Evolutionary conservation across 139 green algal genomes (phyloP).

Genomic region (Chlorella sp.): DNA sequence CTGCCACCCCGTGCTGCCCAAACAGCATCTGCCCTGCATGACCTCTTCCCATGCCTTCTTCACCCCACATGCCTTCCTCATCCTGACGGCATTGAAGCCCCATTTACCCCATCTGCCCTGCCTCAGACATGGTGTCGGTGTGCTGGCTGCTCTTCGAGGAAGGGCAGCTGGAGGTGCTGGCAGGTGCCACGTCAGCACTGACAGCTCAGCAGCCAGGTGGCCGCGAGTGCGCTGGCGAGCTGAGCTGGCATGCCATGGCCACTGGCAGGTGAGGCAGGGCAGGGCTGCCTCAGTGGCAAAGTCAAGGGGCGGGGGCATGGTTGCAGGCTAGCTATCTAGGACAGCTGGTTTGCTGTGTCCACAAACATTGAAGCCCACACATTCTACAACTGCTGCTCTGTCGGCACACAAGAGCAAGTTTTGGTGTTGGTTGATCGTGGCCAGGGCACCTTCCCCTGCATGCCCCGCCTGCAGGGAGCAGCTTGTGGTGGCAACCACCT

Average conservation of each 20-base stretch:
- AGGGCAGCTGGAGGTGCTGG: not conserved
- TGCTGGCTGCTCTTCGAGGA: slow-evolving; percentile 5
- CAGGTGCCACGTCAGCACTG: not conserved
- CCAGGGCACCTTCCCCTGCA: no score
- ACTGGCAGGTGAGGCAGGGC: not conserved
- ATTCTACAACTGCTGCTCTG: no score
- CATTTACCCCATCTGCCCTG: no score
- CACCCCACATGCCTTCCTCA: not conserved
- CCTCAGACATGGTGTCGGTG: not conserved
- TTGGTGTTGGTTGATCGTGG: no score
- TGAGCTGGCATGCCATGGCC: not conserved
- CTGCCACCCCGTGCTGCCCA: not conserved
- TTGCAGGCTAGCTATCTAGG: no score
- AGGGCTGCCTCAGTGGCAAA: no score
- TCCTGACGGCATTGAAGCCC: no score
- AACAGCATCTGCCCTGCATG: not conserved
- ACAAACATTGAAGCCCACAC: not conserved
- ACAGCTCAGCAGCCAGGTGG: not conserved
- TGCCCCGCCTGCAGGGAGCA: not conserved
- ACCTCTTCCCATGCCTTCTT: not conserved
- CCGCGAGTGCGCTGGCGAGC: not conserved
- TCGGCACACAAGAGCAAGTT: no score
- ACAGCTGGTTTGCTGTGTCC: not conserved
- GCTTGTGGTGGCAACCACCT: not conserved
- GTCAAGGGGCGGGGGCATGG: not conserved